Evolutionary conservation across 371 early-diverging fungal species (phyloP).

Genomic region (Mucor lusitanicus): DNA sequence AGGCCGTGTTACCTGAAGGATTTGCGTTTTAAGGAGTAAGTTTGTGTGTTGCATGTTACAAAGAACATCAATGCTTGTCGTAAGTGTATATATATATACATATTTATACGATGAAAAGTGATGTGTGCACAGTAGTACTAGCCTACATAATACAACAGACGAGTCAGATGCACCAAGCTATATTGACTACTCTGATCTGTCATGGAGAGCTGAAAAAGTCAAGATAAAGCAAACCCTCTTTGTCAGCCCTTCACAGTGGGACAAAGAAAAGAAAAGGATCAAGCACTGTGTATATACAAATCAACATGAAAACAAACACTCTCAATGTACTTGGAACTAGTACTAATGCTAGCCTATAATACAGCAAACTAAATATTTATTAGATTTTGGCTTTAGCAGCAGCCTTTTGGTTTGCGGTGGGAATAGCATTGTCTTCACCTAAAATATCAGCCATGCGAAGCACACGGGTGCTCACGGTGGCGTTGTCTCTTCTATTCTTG

Average conservation of each 20-base stretch:
- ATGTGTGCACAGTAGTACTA: too few species aligned
- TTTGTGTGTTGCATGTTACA: neutral
- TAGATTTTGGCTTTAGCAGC: constrained; percentile 13
- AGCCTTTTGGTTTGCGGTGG: constrained; percentile 25
- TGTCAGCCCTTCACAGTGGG: too few species aligned
- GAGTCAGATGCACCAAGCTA: too few species aligned
- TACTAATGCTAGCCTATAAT: neutral
- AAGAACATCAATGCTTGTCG: neutral
- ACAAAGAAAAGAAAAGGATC: too few species aligned
- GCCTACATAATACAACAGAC: too few species aligned
- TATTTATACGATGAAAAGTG: too few species aligned
- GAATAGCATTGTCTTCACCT: constrained; percentile 25
- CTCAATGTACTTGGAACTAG: neutral
- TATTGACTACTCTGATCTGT: too few species aligned
- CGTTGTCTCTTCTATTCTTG: constrained; percentile 87
- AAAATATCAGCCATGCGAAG: constrained; percentile 32
- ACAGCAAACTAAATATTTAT: neutral
- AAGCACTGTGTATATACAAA: too few species aligned
- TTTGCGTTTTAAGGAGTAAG: neutral
- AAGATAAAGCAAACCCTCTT: too few species aligned
- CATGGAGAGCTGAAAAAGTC: too few species aligned
- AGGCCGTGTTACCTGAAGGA: neutral
- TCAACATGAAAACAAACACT: too few species aligned
- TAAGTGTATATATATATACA: too few species aligned
- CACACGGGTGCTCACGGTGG: constrained; percentile 54